Conservation (phyloP, 495 filamentous ascomycete species). For the Podospora bellae-mahoneyi region DNA sequence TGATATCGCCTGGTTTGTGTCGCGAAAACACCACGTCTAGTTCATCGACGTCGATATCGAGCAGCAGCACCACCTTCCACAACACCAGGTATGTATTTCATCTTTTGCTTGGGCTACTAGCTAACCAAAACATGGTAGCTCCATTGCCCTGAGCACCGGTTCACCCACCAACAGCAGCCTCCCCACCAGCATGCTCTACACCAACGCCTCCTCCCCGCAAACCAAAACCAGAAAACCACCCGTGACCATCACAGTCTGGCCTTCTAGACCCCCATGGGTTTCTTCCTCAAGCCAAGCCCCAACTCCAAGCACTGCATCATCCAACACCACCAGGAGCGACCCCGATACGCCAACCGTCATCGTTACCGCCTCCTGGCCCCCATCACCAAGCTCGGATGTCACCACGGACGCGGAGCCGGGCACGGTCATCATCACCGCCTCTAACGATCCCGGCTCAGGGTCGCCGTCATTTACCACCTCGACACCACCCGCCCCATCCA, state of each 20-base stretch:
- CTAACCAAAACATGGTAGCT: constrained; percentile 9
- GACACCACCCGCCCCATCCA: not conserved
- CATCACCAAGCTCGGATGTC: not conserved
- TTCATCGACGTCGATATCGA: constrained; percentile 6
- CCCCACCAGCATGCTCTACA: constrained; percentile 3
- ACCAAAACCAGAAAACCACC: constrained; percentile 11
- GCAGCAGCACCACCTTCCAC: constrained; percentile 15
- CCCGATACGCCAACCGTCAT: constrained; percentile 9
- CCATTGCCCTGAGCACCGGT: constrained; percentile 10
- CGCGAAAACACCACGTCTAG: constrained; percentile 21
- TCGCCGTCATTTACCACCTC: not conserved
- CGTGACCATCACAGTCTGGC: constrained; percentile 22
- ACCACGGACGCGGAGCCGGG: not conserved
- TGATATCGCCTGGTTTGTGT: constrained; percentile 29
- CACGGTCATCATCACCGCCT: constrained; percentile 8
- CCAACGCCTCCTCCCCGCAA: constrained; percentile 5
- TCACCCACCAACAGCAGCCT: constrained; percentile 14
- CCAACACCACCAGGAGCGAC: not conserved
- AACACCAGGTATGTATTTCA: constrained; percentile 23
- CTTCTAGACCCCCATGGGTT: not conserved
- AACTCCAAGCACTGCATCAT: not conserved
- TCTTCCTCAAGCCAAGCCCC: not conserved
- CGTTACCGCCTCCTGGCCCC: not conserved
- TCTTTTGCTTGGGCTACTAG: not conserved
- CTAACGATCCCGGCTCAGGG: not conserved